phyloP scores from a whole-genome alignment of 495 filamentous ascomycete species.

The Penicillium psychrofluorescens region DNA sequence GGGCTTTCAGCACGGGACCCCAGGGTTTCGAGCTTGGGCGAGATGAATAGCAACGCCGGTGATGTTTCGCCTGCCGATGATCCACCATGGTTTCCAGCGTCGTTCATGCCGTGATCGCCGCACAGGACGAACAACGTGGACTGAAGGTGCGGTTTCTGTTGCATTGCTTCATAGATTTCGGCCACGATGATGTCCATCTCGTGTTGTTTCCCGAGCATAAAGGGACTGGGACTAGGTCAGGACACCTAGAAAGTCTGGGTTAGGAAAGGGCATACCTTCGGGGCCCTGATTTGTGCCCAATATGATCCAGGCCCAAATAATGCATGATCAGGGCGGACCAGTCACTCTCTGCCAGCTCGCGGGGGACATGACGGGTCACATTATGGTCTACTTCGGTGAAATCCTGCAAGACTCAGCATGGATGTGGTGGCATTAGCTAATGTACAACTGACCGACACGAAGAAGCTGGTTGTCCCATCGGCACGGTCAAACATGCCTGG shows the following conservation, averaged over 20 bases:
- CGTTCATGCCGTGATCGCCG: constrained; percentile 98
- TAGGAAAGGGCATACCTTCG: constrained; percentile 46
- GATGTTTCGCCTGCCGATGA: constrained; percentile 91
- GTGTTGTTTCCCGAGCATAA: constrained; percentile 86
- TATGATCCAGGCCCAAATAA: constrained; percentile 94
- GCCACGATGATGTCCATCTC: constrained; percentile 88
- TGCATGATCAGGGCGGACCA: constrained; percentile 94
- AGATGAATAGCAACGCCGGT: constrained; percentile 84
- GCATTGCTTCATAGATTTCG: constrained; percentile 69
- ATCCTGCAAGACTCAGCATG: constrained; percentile 54
- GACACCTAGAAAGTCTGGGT: not conserved
- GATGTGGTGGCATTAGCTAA: constrained; percentile 2
- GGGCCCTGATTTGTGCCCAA: constrained; percentile 95
- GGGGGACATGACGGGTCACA: constrained; percentile 81
- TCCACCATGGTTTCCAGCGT: constrained; percentile 94
- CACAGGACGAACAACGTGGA: constrained; percentile 79
- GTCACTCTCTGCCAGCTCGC: constrained; percentile 67
- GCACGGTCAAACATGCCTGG: constrained; percentile 74
- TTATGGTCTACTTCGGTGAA: constrained; percentile 97
- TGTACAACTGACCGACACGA: constrained; percentile 74
- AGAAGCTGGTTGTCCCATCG: constrained; percentile 96
- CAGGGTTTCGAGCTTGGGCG: constrained; percentile 67
- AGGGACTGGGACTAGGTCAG: constrained; percentile 46
- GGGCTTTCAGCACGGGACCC: constrained; percentile 34
- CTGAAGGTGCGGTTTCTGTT: constrained; percentile 56